These are phyloP conservation scores for Neolecta irregularis DNA, from an alignment of 1,139 yeast genomes.

Conservation along the genomic window DNA sequence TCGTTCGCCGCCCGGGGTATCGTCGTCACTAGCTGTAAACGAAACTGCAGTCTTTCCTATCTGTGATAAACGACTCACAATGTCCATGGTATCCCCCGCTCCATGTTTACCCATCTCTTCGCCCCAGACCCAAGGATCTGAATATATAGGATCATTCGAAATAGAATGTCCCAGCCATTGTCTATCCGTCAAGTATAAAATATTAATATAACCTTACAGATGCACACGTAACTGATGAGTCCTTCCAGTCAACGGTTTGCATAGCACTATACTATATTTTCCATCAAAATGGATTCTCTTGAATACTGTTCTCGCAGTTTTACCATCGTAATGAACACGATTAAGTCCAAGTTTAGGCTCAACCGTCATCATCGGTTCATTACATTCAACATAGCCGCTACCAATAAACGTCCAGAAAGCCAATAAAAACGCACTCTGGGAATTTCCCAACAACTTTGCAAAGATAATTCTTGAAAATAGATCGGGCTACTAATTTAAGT, in stretches of 20 bases:
- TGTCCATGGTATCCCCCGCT: slow-evolving; percentile 30
- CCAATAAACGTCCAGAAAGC: slow-evolving; percentile 3
- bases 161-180: slow-evolving; percentile 81
- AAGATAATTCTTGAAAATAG: slow-evolving; percentile 65
- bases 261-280: slow-evolving; percentile 49
- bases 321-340: slow-evolving; percentile 52
- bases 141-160: slow-evolving; percentile 84
- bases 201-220: too few species aligned
- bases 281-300: slow-evolving; percentile 47
- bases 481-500: slow-evolving; percentile 56
- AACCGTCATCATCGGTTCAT: slow-evolving; percentile 52
- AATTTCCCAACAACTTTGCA: slow-evolving; percentile 82
- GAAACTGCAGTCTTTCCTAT: slow-evolving; percentile 8
- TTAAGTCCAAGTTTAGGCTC: slow-evolving; percentile 72
- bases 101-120: slow-evolving; percentile 39
- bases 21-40: slow-evolving; percentile 6
- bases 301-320: slow-evolving; percentile 38
- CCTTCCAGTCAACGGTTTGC: slow-evolving; percentile 79
- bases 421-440: slow-evolving; percentile 27
- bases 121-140: slow-evolving; percentile 62
- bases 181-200: too few species aligned
- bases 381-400: slow-evolving; percentile 36
- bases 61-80: slow-evolving; percentile 16
- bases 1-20: slow-evolving; percentile 36
- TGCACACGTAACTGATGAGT: slow-evolving; percentile 93